Evolutionary conservation across 1,284 basidiomycete species (phyloP), one percentile per base, ranked within the genome.

Genomic region (Trichosporon sp.): DNA sequence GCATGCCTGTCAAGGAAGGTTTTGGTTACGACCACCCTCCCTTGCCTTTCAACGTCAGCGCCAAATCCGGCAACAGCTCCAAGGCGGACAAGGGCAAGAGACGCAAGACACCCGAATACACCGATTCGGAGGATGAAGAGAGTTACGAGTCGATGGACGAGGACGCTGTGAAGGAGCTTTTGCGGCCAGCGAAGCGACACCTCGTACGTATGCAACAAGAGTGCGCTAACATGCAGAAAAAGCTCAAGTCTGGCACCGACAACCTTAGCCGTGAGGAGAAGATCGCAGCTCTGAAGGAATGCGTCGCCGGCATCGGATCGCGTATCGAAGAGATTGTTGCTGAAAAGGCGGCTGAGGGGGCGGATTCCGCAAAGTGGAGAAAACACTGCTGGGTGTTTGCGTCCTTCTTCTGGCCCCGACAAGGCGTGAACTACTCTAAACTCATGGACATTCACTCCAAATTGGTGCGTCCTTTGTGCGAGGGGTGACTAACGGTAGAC

Each of bases 321-420:
- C 91, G 94, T 68, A 99, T 99, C 79, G 94, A 98, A 78, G 84
- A 86, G 65, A 91, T 98, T 4, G 88, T 98, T 26, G 88, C 88
- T 67, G 85, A 88, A 70, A 96, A 96, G 84, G 87, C 89, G 73
- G 87, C 89, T 11, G 88, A 89, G 56, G 91, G 92, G 11, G 90
- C 92, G 82, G 91, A 94, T 77, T 87, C 88, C 38, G 90, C 92
- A 78, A 88, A 92, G 80, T 96, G 94, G 93, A 88, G 92, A 77
- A 90, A 94, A 77, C 96, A 98, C 85, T 88, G 98, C 32, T 99
- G 96, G 96, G 92, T 93, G 90, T 96, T 96, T 76, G 93, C 95
- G 43, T 94, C 94, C 1, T 88, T 95, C 71, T 98, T 98, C 86
- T 98, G 96, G 96, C 96, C 96, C 3, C 93, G 96, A 85, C 93